These are phyloP conservation scores for Hemisphaericaspora xylofermentans DNA, from an alignment of 1,139 yeast species.

Conservation along the genomic window DNA sequence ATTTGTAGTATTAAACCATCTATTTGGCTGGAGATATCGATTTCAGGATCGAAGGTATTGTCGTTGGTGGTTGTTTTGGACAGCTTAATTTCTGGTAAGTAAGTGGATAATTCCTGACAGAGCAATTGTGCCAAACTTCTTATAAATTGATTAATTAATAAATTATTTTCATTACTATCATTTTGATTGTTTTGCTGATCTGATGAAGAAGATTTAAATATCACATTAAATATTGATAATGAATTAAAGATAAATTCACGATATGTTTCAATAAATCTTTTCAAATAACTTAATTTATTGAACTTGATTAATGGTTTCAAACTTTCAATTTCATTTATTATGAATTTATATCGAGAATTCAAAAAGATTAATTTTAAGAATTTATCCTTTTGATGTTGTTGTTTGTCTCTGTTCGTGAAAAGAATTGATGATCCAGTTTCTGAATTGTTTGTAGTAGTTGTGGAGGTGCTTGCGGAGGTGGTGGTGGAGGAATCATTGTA, in stretches of 20 bases:
- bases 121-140: conserved; percentile 31
- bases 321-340: conserved; percentile 56
- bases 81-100: conserved; percentile 25
- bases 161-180: conserved; percentile 22
- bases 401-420: conserved; percentile 3
- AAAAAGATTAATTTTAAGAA: conserved; percentile 49
- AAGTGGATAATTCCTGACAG: conserved; percentile 24
- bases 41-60: conserved; percentile 18
- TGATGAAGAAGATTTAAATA: conserved; percentile 52
- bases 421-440: conserved; percentile 6
- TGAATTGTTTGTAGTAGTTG: too few species aligned
- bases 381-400: conserved; percentile 19
- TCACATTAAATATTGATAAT: conserved; percentile 61
- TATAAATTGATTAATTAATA: conserved; percentile 35
- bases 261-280: conserved; percentile 76
- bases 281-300: conserved; percentile 64
- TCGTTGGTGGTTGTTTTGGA: conserved; percentile 10
- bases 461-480: conserved; percentile 9
- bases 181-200: conserved; percentile 13
- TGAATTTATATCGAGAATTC: conserved; percentile 60
- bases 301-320: conserved; percentile 52
- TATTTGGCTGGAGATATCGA: conserved; percentile 43
- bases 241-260: conserved; percentile 81
- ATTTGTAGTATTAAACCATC: conserved; percentile 71
- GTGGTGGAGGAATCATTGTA: conserved; percentile 10